Evolutionary conservation across 2,329 filamentous ascomycete genomes (phyloP), one percentile per base, ranked within the genome.

Genomic region (Coleophoma crateriformis): DNA sequence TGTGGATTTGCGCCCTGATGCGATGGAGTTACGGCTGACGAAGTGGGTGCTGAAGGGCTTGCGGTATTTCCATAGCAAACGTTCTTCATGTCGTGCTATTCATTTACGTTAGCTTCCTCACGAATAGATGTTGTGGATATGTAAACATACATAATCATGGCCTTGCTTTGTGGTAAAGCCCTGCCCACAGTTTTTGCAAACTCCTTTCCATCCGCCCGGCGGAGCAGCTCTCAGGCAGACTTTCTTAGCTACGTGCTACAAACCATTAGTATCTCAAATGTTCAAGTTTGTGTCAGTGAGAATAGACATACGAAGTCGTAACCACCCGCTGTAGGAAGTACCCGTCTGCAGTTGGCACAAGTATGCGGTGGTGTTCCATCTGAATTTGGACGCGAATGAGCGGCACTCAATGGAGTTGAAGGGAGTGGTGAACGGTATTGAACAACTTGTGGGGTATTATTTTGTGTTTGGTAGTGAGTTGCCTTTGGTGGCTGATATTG

Each of bases 91-190:
- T 45, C 22, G 33, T 55, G 52, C 47, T 50, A 37, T 33, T 27
- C 8, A 27, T 32, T 20, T 15, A 7, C 8, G 22, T 41, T 41
- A 41, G 39, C 19, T 13, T n/a, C 15, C 17, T 19, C 8, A 17
- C 14, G 14, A 38, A 38, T 13, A 17, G 11, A 38, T 7, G 11
- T n/a, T 7, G 12, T 38, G 8, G 17, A 20, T 19, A 7, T 19
- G 22, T 27, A 15, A 39, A 15, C 17, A 38, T 22, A 38, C 15
- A 43, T 63, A 63, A 17, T 57, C 53, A 13, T 51, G 34, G 7
- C 58, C 58, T 19, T 57, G 54, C 32, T 56, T 58, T 14, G 51
- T 54, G 22, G 55, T 58, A 42, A 60, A 60, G n/a, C 51, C 50
- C 37, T 56, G 51, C 11, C 40, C 33, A 39, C 58, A 60, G 33